Base-by-base conservation (phyloP, 495 filamentous ascomycete species). In the Penicillium psychrofluorescens region DNA sequence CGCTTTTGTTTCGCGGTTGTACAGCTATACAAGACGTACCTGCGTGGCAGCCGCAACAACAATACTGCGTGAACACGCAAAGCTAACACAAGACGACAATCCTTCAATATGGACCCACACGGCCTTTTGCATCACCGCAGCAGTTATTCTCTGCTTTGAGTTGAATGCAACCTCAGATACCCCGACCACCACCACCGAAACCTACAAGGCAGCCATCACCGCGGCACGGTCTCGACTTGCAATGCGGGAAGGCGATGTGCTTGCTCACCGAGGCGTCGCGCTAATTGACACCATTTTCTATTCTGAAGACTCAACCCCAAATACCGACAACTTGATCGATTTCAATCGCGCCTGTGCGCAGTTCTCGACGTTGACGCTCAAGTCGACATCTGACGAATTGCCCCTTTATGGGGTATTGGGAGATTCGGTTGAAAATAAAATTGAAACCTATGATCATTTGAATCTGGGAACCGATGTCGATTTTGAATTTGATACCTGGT, bases 41-140 rank as follows among this genome's bases (percentile, higher is more conserved):
- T 74, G 68, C 40, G 55, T 71, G 27, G 65, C 63, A 0, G 65
- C 70, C 1, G 64, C 72, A 5, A 68, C 65, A 55, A 71, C 63
- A 2, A 76, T 76, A 36, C 50, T 76, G 29, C 67, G 65, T 11
- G 63, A 67, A 44, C 59, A 66, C 35, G 60, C 61, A 10, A 50
- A 50, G 4, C 60, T 63, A n/a, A 54, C 58, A 28, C 46, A 58
- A 38, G 54, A 61, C 15, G 59, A 51, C 22, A 57, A 63, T 28
- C 43, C 56, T 6, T 63, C 56, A 0, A 60, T 63, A 22, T 63
- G 59, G 59, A 63, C 59, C 3, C 59, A 63, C 34, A 61, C 57
- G 0, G 59, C 59, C 1, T 63, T 63, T 30, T 56, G 55, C 3
- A 60, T 63, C 8, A 63, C 59, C 5, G 59, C 59, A 2, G 56